Base-by-base conservation (phyloP, 2,329 filamentous ascomycete genomes). In the Cladophialophora exuberans region DNA sequence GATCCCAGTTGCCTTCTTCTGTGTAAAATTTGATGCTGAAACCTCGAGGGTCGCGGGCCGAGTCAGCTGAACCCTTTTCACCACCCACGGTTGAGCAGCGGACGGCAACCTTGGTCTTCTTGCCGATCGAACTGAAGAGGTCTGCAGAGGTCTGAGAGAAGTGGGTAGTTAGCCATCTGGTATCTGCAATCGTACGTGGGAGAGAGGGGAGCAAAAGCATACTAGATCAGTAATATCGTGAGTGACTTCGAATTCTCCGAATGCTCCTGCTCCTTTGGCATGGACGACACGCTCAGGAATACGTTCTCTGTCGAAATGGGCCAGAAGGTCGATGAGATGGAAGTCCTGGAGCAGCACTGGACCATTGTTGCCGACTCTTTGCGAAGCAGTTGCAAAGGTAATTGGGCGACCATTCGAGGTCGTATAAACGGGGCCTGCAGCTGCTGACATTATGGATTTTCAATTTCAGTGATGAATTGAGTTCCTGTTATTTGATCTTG, bases 221-320 rank as follows among this genome's bases (percentile, higher is more conserved):
- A 54, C 52, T 25, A 84, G 64, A 60, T 84, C 76, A 2, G 79
- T 76, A 54, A 83, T 73, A 61, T 85, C 82, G 33, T 79, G 68
- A 1, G 80, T 83, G 10, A 80, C 77, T 65, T 85, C 81, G 56
- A 86, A 86, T 44, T 82, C 76, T 22, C 81, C 82, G 58, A 75
- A 81, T 0, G 79, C 79, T 22, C 80, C 83, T 13, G 74, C 75
- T 10, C 79, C 82, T 63, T 83, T 83, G n/a, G 83, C 82, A 60
- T 85, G 82, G 3, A 85, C 83, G 2, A 84, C 74, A 64, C 83
- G 70, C 65, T 85, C 83, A 0, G 83, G 83, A n/a, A 86, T 85
- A n/a, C 83, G 73, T 68, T 86, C 83, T 6, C 82, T 76, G 56
- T 81, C 77, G 62, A 85, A 86, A 63, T 85, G 82, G 2, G 83